phyloP scores from a whole-genome alignment of 1,139 yeast genomes.

The Pichia sp. region DNA sequence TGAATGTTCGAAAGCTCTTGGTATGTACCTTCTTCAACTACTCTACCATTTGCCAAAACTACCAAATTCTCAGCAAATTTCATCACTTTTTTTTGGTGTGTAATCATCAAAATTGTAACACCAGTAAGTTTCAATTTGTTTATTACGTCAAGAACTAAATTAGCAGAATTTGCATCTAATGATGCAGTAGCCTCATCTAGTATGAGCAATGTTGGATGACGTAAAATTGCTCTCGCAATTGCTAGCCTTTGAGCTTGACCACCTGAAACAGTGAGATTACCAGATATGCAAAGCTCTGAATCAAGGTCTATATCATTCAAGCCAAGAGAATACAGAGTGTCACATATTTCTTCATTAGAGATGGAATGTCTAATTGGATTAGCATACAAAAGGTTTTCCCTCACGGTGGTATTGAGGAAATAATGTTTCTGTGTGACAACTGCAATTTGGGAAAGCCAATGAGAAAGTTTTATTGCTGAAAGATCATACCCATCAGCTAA shows the following conservation, averaged over 20 bases:
- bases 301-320: constrained; percentile 45
- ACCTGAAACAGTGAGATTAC: constrained; percentile 51
- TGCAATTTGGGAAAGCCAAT: constrained; percentile 47
- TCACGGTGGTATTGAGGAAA: constrained; percentile 60
- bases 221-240: constrained; percentile 63
- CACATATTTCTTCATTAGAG: constrained; percentile 32
- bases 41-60: constrained; percentile 38
- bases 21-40: constrained; percentile 38
- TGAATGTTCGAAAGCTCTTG: no score
- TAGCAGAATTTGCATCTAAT: constrained; percentile 52
- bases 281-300: constrained; percentile 48
- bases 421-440: constrained; percentile 63
- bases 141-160: constrained; percentile 37
- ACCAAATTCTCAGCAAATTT: constrained; percentile 37
- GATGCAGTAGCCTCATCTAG: constrained; percentile 81
- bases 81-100: constrained; percentile 58
- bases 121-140: constrained; percentile 28
- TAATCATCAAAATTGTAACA: constrained; percentile 39
- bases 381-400: constrained; percentile 64
- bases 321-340: constrained; percentile 29
- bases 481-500: constrained; percentile 37
- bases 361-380: constrained; percentile 23
- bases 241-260: constrained; percentile 78
- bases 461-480: constrained; percentile 36
- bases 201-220: constrained; percentile 55